phyloP scores from a whole-genome alignment of 495 filamentous ascomycete species.

The Trichodelitschia bisporula region DNA sequence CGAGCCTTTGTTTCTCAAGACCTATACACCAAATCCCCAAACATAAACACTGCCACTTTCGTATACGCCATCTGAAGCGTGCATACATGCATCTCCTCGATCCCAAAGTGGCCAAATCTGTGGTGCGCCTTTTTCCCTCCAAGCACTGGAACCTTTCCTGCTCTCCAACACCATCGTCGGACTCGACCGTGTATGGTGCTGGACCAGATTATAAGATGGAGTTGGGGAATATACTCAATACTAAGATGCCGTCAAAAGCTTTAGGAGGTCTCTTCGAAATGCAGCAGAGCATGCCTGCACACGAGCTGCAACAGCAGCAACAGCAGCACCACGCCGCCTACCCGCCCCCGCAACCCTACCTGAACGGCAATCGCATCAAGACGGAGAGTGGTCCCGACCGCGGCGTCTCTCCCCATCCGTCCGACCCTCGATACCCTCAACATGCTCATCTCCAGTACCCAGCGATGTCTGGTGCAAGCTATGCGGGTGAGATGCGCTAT shows the following conservation, averaged over 20 bases:
- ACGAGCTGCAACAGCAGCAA: conserved; percentile 9
- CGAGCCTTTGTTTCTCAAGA: not conserved
- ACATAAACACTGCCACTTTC: not conserved
- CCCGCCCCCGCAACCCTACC: conserved; percentile 13
- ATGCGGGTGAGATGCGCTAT: conserved; percentile 26
- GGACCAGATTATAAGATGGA: conserved; percentile 7
- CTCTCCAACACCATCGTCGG: conserved; percentile 1
- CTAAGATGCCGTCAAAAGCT: conserved; percentile 10
- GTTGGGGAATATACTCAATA: conserved; percentile 14
- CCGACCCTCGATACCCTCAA: too few relatives aligned
- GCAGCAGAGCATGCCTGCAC: conserved; percentile 12
- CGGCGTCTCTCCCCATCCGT: conserved; percentile 41
- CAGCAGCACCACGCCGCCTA: conserved; percentile 6
- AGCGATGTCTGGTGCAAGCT: conserved; percentile 15
- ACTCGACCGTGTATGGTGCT: not conserved
- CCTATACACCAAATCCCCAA: not conserved
- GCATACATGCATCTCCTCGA: conserved; percentile 1
- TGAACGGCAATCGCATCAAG: conserved; percentile 20
- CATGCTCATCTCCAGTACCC: too few relatives aligned
- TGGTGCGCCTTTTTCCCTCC: conserved; percentile 9
- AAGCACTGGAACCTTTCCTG: not conserved
- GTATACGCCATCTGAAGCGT: not conserved
- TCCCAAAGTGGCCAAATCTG: conserved; percentile 2
- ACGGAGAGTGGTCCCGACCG: conserved; percentile 40
- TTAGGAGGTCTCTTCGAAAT: conserved; percentile 11